Percentiles rank a stretch among this genome's conserved stretches.
Conservation (phyloP, 2,329 filamentous ascomycete genomes). For the Tolypocladium nubicola region DNA sequence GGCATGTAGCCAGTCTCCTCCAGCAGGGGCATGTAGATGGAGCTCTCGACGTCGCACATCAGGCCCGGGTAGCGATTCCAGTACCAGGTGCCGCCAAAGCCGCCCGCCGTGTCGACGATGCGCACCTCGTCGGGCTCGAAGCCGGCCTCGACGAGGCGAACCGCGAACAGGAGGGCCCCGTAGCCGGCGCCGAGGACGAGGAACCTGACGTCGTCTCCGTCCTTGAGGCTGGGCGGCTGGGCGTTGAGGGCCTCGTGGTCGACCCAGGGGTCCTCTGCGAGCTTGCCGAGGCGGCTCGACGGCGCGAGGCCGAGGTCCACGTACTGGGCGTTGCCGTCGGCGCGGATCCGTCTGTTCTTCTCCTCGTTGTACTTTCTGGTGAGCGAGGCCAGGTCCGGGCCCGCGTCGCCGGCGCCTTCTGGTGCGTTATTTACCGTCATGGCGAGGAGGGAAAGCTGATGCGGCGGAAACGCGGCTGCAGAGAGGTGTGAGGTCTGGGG, state of each 20-base stretch:
- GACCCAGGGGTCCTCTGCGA: conserved; percentile 23
- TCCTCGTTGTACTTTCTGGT: conserved; percentile 21
- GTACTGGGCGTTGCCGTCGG: conserved; percentile 22
- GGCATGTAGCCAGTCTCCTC: conserved; percentile 52
- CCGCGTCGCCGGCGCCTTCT: background rate
- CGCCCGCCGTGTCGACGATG: conserved; percentile 29
- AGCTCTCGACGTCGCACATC: conserved; percentile 48
- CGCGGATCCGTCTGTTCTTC: conserved; percentile 19
- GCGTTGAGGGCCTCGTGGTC: conserved; percentile 20
- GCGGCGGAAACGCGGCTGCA: background rate
- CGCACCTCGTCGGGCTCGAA: conserved; percentile 23
- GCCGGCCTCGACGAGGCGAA: conserved; percentile 13
- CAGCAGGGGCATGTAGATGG: conserved; percentile 48
- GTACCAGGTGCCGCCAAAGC: conserved; percentile 40
- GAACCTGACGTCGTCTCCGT: conserved; percentile 11
- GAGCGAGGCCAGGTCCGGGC: background rate
- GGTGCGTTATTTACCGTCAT: background rate
- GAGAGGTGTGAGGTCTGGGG: too few relatives aligned
- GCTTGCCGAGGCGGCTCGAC: conserved; percentile 8
- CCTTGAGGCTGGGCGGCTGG: conserved; percentile 8
- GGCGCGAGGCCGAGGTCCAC: conserved; percentile 17
- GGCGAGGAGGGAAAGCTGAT: background rate
- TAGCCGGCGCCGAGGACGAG: conserved; percentile 25
- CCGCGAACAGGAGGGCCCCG: conserved; percentile 20
- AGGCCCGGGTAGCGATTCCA: conserved; percentile 40